Evolutionary conservation across 2,329 filamentous ascomycete species (phyloP).

Genomic region (Cytospora leucostoma): DNA sequence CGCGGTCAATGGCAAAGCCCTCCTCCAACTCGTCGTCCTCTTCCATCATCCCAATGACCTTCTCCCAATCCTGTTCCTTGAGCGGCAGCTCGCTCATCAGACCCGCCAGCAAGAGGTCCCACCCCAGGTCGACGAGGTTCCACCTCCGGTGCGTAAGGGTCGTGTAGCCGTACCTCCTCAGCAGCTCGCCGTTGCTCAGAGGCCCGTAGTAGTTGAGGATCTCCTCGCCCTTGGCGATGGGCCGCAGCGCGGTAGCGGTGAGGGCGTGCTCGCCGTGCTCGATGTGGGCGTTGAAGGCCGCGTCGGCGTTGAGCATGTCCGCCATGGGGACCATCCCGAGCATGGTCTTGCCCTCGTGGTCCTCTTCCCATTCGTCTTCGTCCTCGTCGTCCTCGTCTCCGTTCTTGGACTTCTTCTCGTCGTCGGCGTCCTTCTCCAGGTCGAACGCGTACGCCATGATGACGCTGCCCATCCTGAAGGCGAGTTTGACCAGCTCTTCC

Average conservation of each 20-base stretch:
- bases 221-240: slow-evolving; percentile 71
- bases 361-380: slow-evolving; percentile 66
- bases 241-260: slow-evolving; percentile 70
- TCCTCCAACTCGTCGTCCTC: slow-evolving; percentile 70
- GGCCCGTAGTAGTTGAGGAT: slow-evolving; percentile 90
- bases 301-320: slow-evolving; percentile 87
- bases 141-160: slow-evolving; percentile 74
- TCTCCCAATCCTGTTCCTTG: slow-evolving; percentile 30
- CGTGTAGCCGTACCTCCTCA: slow-evolving; percentile 86
- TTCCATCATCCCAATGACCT: slow-evolving; percentile 41
- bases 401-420: slow-evolving; percentile 48
- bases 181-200: slow-evolving; percentile 77
- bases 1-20: slow-evolving; percentile 67
- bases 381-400: slow-evolving; percentile 61
- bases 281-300: slow-evolving; percentile 72
- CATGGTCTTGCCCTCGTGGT: slow-evolving; percentile 56
- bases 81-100: slow-evolving; percentile 43
- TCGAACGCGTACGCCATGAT: slow-evolving; percentile 96
- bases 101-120: slow-evolving; percentile 56
- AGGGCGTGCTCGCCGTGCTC: slow-evolving; percentile 58
- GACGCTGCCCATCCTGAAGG: slow-evolving; percentile 80
- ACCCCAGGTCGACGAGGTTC: slow-evolving; percentile 79
- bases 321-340: slow-evolving; percentile 92
- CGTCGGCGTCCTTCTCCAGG: slow-evolving; percentile 56
- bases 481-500: slow-evolving; percentile 51